Base-by-base conservation (phyloP, 2,329 filamentous ascomycete species). In the Pseudovirgaria hyperparasitica region DNA sequence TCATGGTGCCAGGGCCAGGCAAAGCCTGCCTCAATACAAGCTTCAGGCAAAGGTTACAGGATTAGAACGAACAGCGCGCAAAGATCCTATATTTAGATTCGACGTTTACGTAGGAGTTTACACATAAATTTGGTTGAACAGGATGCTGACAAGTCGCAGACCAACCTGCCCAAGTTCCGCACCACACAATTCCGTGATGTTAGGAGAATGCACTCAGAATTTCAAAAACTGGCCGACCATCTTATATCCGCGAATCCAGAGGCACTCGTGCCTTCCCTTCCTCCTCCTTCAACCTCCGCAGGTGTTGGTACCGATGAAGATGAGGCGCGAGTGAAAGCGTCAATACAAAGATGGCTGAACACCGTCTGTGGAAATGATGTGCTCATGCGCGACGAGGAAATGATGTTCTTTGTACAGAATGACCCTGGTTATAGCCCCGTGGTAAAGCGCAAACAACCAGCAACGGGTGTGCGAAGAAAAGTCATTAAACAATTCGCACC, bases 111-210 rank as follows among this genome's bases (percentile, higher is more conserved):
- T 96, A 75, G 50, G 77, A 50, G 12, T 19, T 23, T 21, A 15
- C 10, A 14, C 14, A 11, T 22, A 6, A 5, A 21, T 14, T 11
- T 22, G 19, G 10, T 19, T 16, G 11, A 16, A 12, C 6, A 13
- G n/a, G 6, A 18, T 27, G 11, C 6, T 22, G n/a, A n/a, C 22
- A 18, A 10, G 9, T 12, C 24, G 14, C 34, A 98, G 90, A 98
- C 90, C 39, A 98, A 98, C 57, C 78, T 98, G n/a, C 86, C 87
- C 28, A 87, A 87, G 42, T 98, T 94, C 57, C 75, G 90, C 43
- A 98, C 90, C 1, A 98, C 90, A 5, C 90, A 98, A 54, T 98
- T 94, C 60, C 85, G 90, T 48, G 90, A 98, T 56, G 85, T 98
- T 39, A 81, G 90, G 42, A 82, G 90, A 34, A 78, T 92, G 35